Conservation (phyloP, 2,329 filamentous ascomycete genomes). For the Periconia digitata region DNA sequence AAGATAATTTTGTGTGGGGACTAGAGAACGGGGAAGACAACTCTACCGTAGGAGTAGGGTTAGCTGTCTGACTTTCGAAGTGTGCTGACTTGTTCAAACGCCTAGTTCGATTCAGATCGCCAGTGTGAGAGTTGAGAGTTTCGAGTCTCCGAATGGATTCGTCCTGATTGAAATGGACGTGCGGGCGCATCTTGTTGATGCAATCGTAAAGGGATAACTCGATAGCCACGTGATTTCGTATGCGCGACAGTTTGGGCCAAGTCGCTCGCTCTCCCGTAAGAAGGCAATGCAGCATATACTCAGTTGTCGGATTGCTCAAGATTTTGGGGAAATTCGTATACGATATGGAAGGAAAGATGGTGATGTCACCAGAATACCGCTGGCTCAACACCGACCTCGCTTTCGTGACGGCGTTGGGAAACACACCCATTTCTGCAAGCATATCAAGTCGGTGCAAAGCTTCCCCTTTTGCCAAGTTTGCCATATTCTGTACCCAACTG, state of each 20-base stretch:
- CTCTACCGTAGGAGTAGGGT: constrained; percentile 20
- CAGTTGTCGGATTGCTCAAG: constrained; percentile 78
- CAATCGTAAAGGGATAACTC: constrained; percentile 81
- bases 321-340: constrained; percentile 74
- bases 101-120: constrained; percentile 18
- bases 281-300: constrained; percentile 82
- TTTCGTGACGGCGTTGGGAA: constrained; percentile 78
- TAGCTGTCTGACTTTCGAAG: constrained; percentile 20
- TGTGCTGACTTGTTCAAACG: constrained; percentile 25
- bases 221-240: constrained; percentile 84
- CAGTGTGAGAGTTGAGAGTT: constrained; percentile 29
- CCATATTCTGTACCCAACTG: constrained; percentile 67
- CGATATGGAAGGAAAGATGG: constrained; percentile 79
- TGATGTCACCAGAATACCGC: constrained; percentile 93
- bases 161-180: constrained; percentile 69
- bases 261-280: constrained; percentile 81
- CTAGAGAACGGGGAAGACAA: constrained; percentile 15
- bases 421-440: constrained; percentile 76
- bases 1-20: constrained; percentile 7
- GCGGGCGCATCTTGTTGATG: constrained; percentile 67
- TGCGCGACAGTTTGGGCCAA: constrained; percentile 85
- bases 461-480: constrained; percentile 76
- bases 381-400: constrained; percentile 80
- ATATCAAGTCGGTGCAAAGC: constrained; percentile 78
- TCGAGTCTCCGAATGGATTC: constrained; percentile 49